A percentile compares a stretch with the other conserved stretches of the same genome.
phyloP scores from a whole-genome alignment of 495 filamentous ascomycete species.

The Neurospora sp. region DNA sequence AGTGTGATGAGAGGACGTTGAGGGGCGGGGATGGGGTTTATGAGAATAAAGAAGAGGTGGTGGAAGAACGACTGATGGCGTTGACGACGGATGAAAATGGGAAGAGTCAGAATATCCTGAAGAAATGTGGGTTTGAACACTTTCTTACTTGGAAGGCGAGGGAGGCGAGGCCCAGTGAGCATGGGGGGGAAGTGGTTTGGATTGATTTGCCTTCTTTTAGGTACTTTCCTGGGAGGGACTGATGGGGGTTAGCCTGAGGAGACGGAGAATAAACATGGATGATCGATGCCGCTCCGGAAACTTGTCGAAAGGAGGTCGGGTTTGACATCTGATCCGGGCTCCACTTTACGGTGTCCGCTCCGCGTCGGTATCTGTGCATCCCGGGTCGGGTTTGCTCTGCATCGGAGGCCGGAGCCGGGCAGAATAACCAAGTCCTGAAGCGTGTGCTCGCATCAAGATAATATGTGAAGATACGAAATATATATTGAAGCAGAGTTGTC shows the following conservation, averaged over 20 bases:
- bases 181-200: background rate
- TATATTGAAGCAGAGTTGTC: background rate
- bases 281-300: background rate
- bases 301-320: background rate
- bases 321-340: background rate
- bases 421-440: background rate
- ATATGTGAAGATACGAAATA: background rate
- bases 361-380: background rate
- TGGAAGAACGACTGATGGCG: slow-evolving; percentile 27
- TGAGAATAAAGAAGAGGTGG: slow-evolving; percentile 4
- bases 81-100: slow-evolving; percentile 24
- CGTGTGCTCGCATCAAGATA: background rate
- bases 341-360: background rate
- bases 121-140: slow-evolving; percentile 29
- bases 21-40: slow-evolving; percentile 10
- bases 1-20: slow-evolving; percentile 12
- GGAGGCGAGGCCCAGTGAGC: slow-evolving; percentile 5
- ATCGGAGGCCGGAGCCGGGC: background rate
- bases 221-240: slow-evolving; percentile 5
- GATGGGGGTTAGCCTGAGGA: background rate
- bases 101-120: slow-evolving; percentile 27
- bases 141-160: slow-evolving; percentile 13
- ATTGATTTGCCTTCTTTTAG: slow-evolving; percentile 14
- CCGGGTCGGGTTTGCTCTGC: background rate
- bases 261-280: background rate